phyloP scores from a whole-genome alignment of 1,284 basidiomycete genomes.

The Tranzscheliella williamsii region DNA sequence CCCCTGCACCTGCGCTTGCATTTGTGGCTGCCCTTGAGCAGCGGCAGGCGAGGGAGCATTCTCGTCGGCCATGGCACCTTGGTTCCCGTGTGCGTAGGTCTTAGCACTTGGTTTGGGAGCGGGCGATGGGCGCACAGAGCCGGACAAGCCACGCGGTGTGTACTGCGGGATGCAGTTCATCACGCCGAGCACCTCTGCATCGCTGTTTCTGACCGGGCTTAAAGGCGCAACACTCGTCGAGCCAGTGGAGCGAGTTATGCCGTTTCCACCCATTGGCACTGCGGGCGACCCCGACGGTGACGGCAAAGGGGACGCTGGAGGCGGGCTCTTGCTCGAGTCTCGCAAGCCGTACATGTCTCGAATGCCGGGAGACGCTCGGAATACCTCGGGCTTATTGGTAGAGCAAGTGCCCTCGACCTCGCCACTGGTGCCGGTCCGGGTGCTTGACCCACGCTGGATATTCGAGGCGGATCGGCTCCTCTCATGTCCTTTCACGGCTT shows the following conservation, averaged over 20 bases:
- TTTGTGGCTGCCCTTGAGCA: too few species aligned
- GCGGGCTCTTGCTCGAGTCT: conserved; percentile 11
- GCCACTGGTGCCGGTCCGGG: background rate
- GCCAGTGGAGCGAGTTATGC: too few species aligned
- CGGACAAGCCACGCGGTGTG: too few species aligned
- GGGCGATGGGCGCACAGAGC: background rate
- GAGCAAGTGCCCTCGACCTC: too few species aligned
- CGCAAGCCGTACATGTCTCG: conserved; percentile 16
- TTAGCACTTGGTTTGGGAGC: too few species aligned
- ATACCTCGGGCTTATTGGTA: conserved; percentile 11
- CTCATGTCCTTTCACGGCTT: conserved; percentile 1
- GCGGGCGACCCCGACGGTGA: background rate
- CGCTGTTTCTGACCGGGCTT: conserved; percentile 2
- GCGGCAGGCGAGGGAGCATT: background rate
- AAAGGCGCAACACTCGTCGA: too few species aligned
- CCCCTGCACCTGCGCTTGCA: too few species aligned
- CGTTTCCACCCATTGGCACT: too few species aligned
- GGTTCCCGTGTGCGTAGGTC: too few species aligned
- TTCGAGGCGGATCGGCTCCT: conserved; percentile 1
- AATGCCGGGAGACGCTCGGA: conserved; percentile 18
- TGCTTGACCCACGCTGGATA: background rate
- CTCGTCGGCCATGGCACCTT: background rate
- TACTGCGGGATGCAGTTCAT: conserved; percentile 23
- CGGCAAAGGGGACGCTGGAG: too few species aligned
- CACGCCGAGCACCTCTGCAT: conserved; percentile 29